Conservation (phyloP, 2,329 filamentous ascomycete genomes). For the Pyrenophora teres region DNA sequence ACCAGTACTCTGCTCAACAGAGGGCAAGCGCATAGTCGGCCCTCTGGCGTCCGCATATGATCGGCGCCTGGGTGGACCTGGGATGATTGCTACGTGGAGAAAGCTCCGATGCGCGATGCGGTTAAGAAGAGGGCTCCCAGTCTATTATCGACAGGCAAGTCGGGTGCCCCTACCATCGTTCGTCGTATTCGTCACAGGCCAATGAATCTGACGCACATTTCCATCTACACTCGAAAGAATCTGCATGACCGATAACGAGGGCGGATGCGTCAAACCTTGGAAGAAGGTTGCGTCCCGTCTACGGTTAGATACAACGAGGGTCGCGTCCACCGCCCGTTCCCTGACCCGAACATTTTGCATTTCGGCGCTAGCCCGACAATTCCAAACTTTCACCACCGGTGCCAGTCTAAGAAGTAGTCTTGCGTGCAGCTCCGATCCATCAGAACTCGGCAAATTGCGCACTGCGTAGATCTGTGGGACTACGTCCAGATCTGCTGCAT, state of each 20-base stretch:
- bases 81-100: constrained; percentile 8
- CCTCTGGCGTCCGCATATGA: constrained; percentile 16
- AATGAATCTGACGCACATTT: not conserved
- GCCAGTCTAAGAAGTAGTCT: not conserved
- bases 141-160: constrained; percentile 4
- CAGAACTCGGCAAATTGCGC: constrained; percentile 6
- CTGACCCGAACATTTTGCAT: not conserved
- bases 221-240: not conserved
- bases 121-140: constrained; percentile 7
- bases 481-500: constrained; percentile 2
- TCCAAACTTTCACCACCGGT: constrained; percentile 1
- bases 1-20: constrained; percentile 3
- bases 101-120: constrained; percentile 14
- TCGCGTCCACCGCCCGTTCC: not conserved
- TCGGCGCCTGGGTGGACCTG: constrained; percentile 26
- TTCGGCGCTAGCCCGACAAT: constrained; percentile 1
- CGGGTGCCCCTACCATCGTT: not conserved
- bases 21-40: constrained; percentile 6
- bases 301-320: not conserved
- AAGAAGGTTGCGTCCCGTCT: not conserved
- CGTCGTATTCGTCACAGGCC: not conserved
- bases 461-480: not conserved
- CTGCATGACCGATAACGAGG: not conserved
- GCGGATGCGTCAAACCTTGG: not conserved
- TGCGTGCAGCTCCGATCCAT: constrained; percentile 1